Conservation (phyloP, 805 yeast species). For the Cyberlindnera meyerae region DNA sequence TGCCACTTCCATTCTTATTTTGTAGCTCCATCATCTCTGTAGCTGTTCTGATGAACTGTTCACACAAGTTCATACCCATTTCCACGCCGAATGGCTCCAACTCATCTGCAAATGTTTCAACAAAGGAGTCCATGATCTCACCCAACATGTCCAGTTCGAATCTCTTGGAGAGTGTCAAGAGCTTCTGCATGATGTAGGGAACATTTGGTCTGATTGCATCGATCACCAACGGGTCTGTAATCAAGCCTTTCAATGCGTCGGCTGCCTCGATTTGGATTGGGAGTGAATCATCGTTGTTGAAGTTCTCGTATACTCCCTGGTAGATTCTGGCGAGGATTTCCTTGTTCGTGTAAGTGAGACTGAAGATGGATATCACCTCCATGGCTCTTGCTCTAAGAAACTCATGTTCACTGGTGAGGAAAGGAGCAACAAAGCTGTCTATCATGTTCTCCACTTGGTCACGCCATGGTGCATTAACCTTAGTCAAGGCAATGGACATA, state of each 20-base stretch:
- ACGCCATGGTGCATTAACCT: constrained; percentile 48
- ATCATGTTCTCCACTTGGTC: constrained; percentile 68
- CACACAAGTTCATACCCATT: constrained; percentile 52
- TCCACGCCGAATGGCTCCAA: constrained; percentile 83
- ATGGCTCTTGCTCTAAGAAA: constrained; percentile 75
- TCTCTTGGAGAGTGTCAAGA: constrained; percentile 68
- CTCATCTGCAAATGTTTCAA: constrained; percentile 80
- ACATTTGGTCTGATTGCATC: constrained; percentile 67
- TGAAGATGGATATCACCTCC: constrained; percentile 47
- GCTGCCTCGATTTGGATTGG: constrained; percentile 88
- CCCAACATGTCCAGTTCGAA: constrained; percentile 84
- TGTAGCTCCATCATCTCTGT: constrained; percentile 46
- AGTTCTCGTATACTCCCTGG: constrained; percentile 37
- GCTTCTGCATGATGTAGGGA: constrained; percentile 74
- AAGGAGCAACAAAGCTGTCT: constrained; percentile 62
- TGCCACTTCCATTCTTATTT: constrained; percentile 16
- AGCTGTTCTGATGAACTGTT: constrained; percentile 56
- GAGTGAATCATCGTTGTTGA: constrained; percentile 40
- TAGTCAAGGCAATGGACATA: constrained; percentile 46
- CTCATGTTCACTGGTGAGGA: constrained; percentile 52
- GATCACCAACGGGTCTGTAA: constrained; percentile 63
- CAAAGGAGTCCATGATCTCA: constrained; percentile 93
- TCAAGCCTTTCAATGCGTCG: constrained; percentile 75
- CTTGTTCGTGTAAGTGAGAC: constrained; percentile 32
- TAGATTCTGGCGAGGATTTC: constrained; percentile 34